Evolutionary conservation across 2,329 filamentous ascomycete species (phyloP), one percentile per base, ranked within the genome.

Genomic region (Monilinia fructigena): DNA sequence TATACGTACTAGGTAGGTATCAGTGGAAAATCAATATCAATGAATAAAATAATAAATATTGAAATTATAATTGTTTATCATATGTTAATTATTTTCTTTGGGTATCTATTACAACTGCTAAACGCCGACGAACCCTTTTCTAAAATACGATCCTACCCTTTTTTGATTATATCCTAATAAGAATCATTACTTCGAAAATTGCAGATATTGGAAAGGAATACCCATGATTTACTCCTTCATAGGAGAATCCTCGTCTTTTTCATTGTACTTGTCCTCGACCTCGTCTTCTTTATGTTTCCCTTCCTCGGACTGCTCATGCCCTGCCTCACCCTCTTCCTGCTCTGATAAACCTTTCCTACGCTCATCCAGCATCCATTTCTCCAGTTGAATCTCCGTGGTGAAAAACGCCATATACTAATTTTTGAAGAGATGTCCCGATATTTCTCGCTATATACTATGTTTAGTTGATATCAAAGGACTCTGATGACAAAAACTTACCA

Each of bases 401-500:
- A 74, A 74, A 74, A 16, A 76, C 75, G 12, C 67, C 69, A 42
- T 63, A 67, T 1, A 75, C 65, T 14, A 76, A 67, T 31, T 66
- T 70, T 18, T 72, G 55, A n/a, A 75, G 23, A 55, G 69, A 68
- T 10, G 72, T 69, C 3, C 75, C 74, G 0, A 69, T 64, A 60
- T 71, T 74, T 12, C 66, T 65, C 48, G 74, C 75, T 76, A 67
- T 76, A 67, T 26, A 18, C 26, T 45, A 53, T 68, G 47, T 61
- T 56, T 58, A 66, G 53, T 54, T 35, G 60, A 54, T 16, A n/a
- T 18, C 2, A 23, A 38, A 61, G 28, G 47, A 20, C 8, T 26
- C 8, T 23, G 35, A 61, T 2, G 47, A 50, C 20, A 38, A 35
- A 14, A 38, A 65, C 54, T 75, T 75, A 64, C 81, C 81, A 50